These are phyloP conservation scores for Pelargonium citronellum DNA, from an alignment of 441 rosid genomes.

Conservation along the genomic window DNA sequence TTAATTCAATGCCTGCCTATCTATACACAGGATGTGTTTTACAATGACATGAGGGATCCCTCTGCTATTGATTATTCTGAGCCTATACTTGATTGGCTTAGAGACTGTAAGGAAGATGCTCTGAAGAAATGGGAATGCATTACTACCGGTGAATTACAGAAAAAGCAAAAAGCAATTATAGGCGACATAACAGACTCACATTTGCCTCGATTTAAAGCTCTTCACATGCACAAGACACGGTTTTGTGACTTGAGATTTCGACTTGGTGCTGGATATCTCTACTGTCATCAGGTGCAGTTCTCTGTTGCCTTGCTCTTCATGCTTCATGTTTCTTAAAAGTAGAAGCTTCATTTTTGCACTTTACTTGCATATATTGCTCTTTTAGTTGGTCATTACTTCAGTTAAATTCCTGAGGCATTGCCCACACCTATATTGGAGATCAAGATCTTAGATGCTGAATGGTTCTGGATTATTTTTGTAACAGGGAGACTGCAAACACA, in stretches of 20 bases:
- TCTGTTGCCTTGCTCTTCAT: background rate
- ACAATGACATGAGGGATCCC: constrained; percentile 70
- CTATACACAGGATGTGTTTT: constrained; percentile 59
- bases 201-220: constrained; percentile 50
- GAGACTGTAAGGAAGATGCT: constrained; percentile 62
- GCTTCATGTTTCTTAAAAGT: background rate
- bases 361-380: constrained; percentile 2
- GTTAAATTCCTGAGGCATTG: too few species aligned
- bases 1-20: constrained; percentile 13
- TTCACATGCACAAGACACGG: constrained; percentile 54
- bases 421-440: too few species aligned
- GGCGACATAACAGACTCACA: constrained; percentile 36
- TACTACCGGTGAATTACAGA: constrained; percentile 46
- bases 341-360: background rate
- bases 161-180: constrained; percentile 48
- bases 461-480: background rate
- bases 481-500: constrained; percentile 88
- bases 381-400: constrained; percentile 6
- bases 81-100: constrained; percentile 69
- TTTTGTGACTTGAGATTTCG: constrained; percentile 68
- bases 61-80: constrained; percentile 57
- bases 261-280: constrained; percentile 77
- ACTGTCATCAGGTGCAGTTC: constrained; percentile 74
- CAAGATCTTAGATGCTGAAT: background rate
- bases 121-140: constrained; percentile 65